Conservation (phyloP, 345 rosid genomes). For the Geranium rotundifolium region DNA sequence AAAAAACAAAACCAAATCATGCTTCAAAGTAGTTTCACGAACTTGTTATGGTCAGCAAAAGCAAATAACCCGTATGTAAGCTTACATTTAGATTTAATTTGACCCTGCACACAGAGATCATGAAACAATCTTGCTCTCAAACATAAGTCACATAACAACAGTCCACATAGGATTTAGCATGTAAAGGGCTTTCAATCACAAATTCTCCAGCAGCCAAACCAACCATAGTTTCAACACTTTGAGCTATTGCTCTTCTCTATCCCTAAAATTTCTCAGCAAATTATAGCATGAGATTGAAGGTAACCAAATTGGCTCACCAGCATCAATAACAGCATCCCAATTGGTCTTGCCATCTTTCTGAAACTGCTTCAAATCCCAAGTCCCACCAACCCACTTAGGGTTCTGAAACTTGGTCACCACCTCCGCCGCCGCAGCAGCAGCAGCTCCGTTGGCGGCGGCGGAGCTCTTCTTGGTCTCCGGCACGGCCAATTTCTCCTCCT, state of each 20-base stretch:
- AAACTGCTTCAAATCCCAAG: conserved; percentile 83
- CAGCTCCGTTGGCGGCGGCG: conserved; percentile 9
- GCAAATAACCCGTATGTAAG: neutral
- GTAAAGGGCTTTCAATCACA: too few relatives aligned
- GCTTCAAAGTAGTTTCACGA: neutral
- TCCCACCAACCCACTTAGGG: conserved; percentile 71
- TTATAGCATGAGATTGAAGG: neutral
- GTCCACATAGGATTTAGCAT: too few relatives aligned
- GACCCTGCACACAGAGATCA: neutral
- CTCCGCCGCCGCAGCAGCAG: conserved; percentile 12
- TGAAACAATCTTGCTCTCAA: too few relatives aligned
- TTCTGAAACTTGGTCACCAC: conserved; percentile 41
- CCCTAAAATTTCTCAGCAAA: too few relatives aligned
- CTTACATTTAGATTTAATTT: neutral
- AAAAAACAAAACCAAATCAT: too few relatives aligned
- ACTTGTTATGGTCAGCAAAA: neutral
- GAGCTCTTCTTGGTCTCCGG: conserved; percentile 12
- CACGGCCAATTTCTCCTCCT: conserved; percentile 11
- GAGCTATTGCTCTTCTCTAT: neutral
- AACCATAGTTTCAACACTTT: neutral
- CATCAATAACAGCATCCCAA: conserved; percentile 92
- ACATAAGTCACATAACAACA: too few relatives aligned
- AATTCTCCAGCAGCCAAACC: neutral
- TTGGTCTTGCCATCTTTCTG: conserved; percentile 47
- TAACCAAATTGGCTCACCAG: conserved; percentile 49